Evolutionary conservation across 306 rosid genomes (phyloP).

Genomic region (Potentilla sterilis): DNA sequence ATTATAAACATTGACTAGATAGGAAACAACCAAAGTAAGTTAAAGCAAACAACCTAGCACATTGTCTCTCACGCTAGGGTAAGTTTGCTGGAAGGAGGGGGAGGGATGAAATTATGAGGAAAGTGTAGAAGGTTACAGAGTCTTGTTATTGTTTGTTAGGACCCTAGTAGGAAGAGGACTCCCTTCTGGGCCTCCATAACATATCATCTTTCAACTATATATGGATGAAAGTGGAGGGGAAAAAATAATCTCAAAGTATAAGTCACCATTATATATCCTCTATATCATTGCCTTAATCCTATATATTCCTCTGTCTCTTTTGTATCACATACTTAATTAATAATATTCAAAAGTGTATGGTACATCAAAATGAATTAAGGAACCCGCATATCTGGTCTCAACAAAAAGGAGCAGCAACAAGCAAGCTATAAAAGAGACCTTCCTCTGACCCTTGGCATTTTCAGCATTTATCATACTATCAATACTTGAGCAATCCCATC

Average conservation of each 20-base stretch:
- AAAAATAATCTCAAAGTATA: not conserved
- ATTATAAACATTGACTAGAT: not conserved
- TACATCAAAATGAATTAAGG: not conserved
- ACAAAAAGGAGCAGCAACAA: not conserved
- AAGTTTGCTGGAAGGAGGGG: not conserved
- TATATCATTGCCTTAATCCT: not conserved
- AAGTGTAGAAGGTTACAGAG: not conserved
- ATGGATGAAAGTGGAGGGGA: not conserved
- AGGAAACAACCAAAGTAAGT: conserved; percentile 1
- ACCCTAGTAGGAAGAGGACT: not conserved
- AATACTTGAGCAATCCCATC: not conserved
- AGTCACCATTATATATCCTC: not conserved
- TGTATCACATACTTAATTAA: not conserved
- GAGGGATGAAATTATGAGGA: not conserved
- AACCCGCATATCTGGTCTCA: not conserved
- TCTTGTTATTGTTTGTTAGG: not conserved
- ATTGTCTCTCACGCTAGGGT: not conserved
- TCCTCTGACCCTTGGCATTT: not conserved
- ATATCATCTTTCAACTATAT: not conserved
- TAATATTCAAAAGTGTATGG: not conserved
- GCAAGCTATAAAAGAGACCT: not conserved
- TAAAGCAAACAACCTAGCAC: not conserved
- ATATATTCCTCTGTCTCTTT: not conserved
- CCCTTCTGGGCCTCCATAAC: not conserved
- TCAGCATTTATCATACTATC: not conserved